phyloP scores from a whole-genome alignment of 148 eudicot species.

The Chenopodium quinoa region DNA sequence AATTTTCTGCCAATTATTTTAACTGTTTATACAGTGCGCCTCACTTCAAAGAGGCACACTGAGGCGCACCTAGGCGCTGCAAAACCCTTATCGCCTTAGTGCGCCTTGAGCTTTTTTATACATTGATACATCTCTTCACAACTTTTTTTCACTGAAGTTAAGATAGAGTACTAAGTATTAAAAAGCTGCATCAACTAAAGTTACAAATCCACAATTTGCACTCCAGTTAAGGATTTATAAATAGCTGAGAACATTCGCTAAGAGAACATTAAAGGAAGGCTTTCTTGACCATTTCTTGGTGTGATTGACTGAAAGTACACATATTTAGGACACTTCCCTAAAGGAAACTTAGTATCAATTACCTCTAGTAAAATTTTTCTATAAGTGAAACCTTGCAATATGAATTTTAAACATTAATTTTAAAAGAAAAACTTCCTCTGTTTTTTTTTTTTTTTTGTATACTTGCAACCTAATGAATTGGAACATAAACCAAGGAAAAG shows the following conservation, averaged over 20 bases:
- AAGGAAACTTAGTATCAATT: background rate
- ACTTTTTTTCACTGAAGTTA: background rate
- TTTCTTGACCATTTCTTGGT: background rate
- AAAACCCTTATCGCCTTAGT: too few species aligned
- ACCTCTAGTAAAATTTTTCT: background rate
- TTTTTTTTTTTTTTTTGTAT: too few species aligned
- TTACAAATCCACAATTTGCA: background rate
- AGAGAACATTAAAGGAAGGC: background rate
- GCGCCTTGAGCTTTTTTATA: too few species aligned
- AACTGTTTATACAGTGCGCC: too few species aligned
- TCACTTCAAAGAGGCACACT: too few species aligned
- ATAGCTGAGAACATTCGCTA: background rate
- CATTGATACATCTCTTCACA: background rate
- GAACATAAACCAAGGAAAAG: too few species aligned
- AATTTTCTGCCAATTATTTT: too few species aligned
- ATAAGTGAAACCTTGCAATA: too few species aligned
- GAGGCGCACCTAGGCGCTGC: too few species aligned
- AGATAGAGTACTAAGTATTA: background rate
- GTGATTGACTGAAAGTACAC: background rate
- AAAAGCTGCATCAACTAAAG: background rate
- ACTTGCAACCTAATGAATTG: too few species aligned
- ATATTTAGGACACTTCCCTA: background rate
- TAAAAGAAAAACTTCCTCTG: too few species aligned
- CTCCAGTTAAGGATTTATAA: background rate
- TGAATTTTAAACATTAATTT: too few species aligned